These are phyloP conservation scores for Elsinoe fawcettii DNA, from an alignment of 2,329 filamentous ascomycete genomes.

Conservation along the genomic window DNA sequence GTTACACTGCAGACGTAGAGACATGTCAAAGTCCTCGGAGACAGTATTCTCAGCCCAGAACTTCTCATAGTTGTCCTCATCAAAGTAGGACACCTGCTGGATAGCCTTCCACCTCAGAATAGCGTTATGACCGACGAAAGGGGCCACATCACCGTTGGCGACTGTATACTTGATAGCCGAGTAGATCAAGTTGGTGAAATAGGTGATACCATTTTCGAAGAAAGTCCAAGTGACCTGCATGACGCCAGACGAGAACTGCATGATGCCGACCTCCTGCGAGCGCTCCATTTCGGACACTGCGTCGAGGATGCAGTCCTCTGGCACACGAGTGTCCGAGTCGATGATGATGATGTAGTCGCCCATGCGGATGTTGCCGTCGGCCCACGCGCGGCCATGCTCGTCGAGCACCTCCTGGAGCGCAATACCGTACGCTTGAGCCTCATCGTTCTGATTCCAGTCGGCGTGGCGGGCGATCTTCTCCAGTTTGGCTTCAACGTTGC, in stretches of 20 bases:
- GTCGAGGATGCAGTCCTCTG: slow-evolving; percentile 59
- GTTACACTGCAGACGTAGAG: slow-evolving; percentile 60
- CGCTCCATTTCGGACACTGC: slow-evolving; percentile 65
- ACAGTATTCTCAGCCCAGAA: slow-evolving; percentile 72
- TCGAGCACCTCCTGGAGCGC: slow-evolving; percentile 45
- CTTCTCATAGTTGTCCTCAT: slow-evolving; percentile 53
- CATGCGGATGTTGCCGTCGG: slow-evolving; percentile 53
- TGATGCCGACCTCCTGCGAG: slow-evolving; percentile 61
- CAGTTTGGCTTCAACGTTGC: slow-evolving; percentile 55
- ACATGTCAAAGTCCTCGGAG: slow-evolving; percentile 71
- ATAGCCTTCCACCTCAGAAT: slow-evolving; percentile 62
- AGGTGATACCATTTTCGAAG: slow-evolving; percentile 70
- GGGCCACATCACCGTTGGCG: slow-evolving; percentile 62
- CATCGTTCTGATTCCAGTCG: slow-evolving; percentile 31
- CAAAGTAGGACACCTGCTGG: slow-evolving; percentile 50
- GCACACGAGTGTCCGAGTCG: slow-evolving; percentile 63
- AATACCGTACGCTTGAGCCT: slow-evolving; percentile 42
- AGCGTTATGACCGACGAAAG: slow-evolving; percentile 72
- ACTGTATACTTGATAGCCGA: slow-evolving; percentile 64
- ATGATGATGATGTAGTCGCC: slow-evolving; percentile 60
- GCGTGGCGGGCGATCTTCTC: slow-evolving; percentile 31
- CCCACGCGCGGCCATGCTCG: slow-evolving; percentile 50
- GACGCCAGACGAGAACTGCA: slow-evolving; percentile 65
- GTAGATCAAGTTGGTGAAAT: slow-evolving; percentile 73
- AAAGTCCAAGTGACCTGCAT: slow-evolving; percentile 67